Percentiles rank a stretch among this genome's conserved stretches.
These are phyloP conservation scores for Pythium pyrilobum DNA, from an alignment of 352 stramenopile genomes.

Conservation along the genomic window DNA sequence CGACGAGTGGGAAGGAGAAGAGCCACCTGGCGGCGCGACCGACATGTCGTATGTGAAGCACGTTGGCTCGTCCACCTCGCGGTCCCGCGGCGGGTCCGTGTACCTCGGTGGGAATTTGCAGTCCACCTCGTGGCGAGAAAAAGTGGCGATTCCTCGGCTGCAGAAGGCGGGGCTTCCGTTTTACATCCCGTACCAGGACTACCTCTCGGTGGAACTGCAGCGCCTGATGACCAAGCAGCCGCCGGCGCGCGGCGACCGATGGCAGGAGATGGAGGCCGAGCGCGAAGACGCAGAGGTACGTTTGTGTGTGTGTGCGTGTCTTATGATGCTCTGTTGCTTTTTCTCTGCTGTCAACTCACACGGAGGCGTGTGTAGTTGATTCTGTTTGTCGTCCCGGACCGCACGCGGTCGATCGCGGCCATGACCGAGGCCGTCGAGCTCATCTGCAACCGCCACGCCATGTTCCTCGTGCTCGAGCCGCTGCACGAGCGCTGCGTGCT, in stretches of 20 bases:
- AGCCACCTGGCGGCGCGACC: neutral
- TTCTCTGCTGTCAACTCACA: no score
- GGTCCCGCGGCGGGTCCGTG: slow-evolving; percentile 46
- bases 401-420: slow-evolving; percentile 67
- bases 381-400: slow-evolving; percentile 74
- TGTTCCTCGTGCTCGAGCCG: slow-evolving; percentile 78
- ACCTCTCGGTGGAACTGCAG: slow-evolving; percentile 53
- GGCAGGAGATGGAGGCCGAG: slow-evolving; percentile 52
- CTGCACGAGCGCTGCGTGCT: slow-evolving; percentile 55
- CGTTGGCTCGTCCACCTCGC: slow-evolving; percentile 36
- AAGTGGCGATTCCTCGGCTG: slow-evolving; percentile 63
- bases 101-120: slow-evolving; percentile 76
- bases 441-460: slow-evolving; percentile 54
- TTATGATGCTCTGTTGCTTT: neutral
- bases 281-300: slow-evolving; percentile 59
- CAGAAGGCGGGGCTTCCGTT: slow-evolving; percentile 68
- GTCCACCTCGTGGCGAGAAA: slow-evolving; percentile 68
- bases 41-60: slow-evolving; percentile 37
- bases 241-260: slow-evolving; percentile 29
- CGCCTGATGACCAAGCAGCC: slow-evolving; percentile 26
- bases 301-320: neutral
- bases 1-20: slow-evolving; percentile 13
- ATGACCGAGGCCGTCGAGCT: slow-evolving; percentile 83
- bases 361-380: slow-evolving; percentile 48
- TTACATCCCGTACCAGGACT: slow-evolving; percentile 73